Evolutionary conservation across 2,329 filamentous ascomycete genomes (phyloP), one percentile per base, ranked within the genome.

Genomic region (Aspergillus carbonarius): DNA sequence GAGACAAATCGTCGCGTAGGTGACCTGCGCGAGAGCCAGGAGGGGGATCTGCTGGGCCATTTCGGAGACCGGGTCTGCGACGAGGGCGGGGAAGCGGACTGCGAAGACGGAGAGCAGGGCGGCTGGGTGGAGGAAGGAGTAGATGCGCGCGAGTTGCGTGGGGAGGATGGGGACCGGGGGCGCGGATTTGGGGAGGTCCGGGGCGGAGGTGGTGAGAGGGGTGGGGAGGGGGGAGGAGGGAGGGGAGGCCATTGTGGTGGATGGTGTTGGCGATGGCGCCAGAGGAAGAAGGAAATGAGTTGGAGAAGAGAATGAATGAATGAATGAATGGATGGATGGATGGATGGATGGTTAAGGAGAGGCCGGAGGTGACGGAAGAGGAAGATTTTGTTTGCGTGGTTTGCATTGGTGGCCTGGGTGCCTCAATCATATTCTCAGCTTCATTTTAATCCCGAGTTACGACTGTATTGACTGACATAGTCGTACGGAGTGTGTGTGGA

Each of bases 111-210:
- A 82, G 30, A 91, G 81, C 30, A 96, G 80, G 10, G 92, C 75
- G 25, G 83, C 74, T 0, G 90, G 88, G 65, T 96, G 90, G 18
- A 86, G 74, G 68, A 91, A 82, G 12, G 88, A 85, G 69, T 89
- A 83, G 20, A 83, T 71, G 52, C 76, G 79, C 2, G 84, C 81
- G 18, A 78, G 62, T n/a, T 77, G 70, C 23, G 75, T 81, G 27
- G 78, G 68, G 49, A 83, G 76, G 60, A 81, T 74, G 55, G 78
- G 73, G 60, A 83, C 75, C 35, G 83, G 78, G 12, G 74, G 72
- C 25, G 71, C 58, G 20, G 69, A 66, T 42, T 54, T 54, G 44
- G 15, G 27, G 44, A 30, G 44, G 15, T 48, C 10, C 2, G 25
- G 44, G 23, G 44, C 23, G 27, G 44, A 30, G 23, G 44, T 17